Conservation (phyloP, 106 monocot genomes). For the Acorus calamus region DNA sequence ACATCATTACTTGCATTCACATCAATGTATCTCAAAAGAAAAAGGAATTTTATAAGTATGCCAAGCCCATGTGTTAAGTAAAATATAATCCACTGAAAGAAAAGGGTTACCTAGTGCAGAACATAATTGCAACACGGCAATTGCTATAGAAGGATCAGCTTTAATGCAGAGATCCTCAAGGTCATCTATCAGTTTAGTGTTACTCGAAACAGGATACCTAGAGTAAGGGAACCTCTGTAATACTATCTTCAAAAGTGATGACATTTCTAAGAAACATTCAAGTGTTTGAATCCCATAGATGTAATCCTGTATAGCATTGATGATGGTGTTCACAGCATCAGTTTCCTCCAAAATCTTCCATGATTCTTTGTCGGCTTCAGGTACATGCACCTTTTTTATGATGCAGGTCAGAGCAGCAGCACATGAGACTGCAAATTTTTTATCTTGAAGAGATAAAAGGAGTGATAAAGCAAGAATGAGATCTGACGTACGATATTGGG, state of each 20-base stretch:
- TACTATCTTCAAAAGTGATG: conserved; percentile 49
- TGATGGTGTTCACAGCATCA: conserved; percentile 24
- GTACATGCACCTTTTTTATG: conserved; percentile 18
- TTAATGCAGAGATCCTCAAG: conserved; percentile 21
- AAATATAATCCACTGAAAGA: background rate
- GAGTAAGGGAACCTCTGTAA: conserved; percentile 55
- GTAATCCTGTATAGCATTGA: conserved; percentile 33
- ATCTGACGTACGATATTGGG: conserved; percentile 41
- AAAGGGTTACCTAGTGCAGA: conserved; percentile 63
- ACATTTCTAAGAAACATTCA: conserved; percentile 44
- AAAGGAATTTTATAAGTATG: background rate
- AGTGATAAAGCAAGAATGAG: conserved; percentile 36
- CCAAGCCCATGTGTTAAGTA: too few relatives aligned
- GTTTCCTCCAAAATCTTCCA: conserved; percentile 43
- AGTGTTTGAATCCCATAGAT: conserved; percentile 15
- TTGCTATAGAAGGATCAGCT: conserved; percentile 17
- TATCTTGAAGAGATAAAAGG: conserved; percentile 28
- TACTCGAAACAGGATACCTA: conserved; percentile 57
- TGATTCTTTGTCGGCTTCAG: conserved; percentile 25
- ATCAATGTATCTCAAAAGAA: background rate
- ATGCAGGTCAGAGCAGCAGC: conserved; percentile 44
- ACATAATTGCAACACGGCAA: conserved; percentile 34
- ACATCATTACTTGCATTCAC: background rate
- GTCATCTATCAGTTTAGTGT: conserved; percentile 33
- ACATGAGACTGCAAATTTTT: conserved; percentile 25